Base-by-base conservation (phyloP, 495 filamentous ascomycete genomes). In the Trichocladium uniseriatum region DNA sequence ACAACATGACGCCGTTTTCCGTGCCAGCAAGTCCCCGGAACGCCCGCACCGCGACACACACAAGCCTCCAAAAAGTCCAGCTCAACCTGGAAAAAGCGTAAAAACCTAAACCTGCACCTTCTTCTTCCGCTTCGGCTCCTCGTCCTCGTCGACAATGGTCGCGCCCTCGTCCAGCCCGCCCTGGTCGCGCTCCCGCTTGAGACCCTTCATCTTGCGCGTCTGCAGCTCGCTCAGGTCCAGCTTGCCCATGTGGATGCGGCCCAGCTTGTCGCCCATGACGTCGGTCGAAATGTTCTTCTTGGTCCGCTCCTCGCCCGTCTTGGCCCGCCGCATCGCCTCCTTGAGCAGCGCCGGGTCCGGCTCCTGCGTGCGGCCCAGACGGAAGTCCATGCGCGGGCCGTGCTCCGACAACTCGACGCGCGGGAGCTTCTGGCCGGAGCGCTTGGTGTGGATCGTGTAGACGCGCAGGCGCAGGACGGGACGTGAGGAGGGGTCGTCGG, bases 171-270 rank as follows among this genome's bases (percentile, higher is more conserved):
- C 52, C 15, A 47, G 28, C 13, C 40, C 45, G 18, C 41, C 45
- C 18, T 79, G 73, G 50, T 80, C 79, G 16, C 82, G 69, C 21
- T 76, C 75, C 43, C 94, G 74, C 79, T 97, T 97, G 54, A 98
- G 67, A 49, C 92, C 92, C 80, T 98, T 98, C 90, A 98, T 96
- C 82, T 98, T 98, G 61, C 92, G 79, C 38, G 88, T 95, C 79
- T 97, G 92, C 68, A 98, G 64, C 51, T 82, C 77, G 50, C 72
- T 74, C 31, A 98, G 75, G 70, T 97, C 91, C 68, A 96, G 87
- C 74, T 86, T 89, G 61, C 84, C 87, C 22, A 92, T 67, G 70
- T 98, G 94, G 47, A 98, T 88, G 48, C 89, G 79, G 45, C 94
- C 92, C 45, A 97, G 71, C 79, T 97, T 96, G 63, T 98, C 94